phyloP scores from a whole-genome alignment of 2,329 filamentous ascomycete species.

The Hypoxylon sp. region DNA sequence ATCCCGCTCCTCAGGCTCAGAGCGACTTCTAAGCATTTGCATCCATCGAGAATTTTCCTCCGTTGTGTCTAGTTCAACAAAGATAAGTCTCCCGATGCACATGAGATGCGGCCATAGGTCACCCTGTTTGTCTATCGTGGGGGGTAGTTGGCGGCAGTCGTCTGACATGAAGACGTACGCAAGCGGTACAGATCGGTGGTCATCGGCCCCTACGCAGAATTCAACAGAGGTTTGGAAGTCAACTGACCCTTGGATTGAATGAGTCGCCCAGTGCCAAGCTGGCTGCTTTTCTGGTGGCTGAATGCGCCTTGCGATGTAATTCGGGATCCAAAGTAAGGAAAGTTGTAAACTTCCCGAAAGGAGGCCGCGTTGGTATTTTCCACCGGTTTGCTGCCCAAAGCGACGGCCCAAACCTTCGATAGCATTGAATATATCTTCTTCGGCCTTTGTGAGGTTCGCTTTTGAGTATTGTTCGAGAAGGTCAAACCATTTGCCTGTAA shows the following conservation, averaged over 20 bases:
- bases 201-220: not conserved
- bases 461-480: not conserved
- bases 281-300: not conserved
- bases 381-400: not conserved
- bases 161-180: not conserved
- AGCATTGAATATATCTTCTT: not conserved
- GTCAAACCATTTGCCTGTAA: not conserved
- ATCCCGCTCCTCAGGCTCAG: too few species aligned
- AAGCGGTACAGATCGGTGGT: not conserved
- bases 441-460: not conserved
- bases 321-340: not conserved
- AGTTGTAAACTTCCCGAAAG: not conserved
- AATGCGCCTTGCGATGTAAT: too few species aligned
- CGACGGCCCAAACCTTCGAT: not conserved
- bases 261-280: not conserved
- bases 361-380: not conserved
- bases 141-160: not conserved
- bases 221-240: not conserved
- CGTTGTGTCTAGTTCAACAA: not conserved
- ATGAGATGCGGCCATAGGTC: not conserved
- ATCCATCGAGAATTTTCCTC: too few species aligned
- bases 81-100: not conserved
- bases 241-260: not conserved
- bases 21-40: not conserved
- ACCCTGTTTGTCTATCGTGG: not conserved